A percentile compares a stretch with the other conserved stretches of the same genome.
phyloP scores from a whole-genome alignment of 306 rosid genomes.

The Quercus engelmannii region DNA sequence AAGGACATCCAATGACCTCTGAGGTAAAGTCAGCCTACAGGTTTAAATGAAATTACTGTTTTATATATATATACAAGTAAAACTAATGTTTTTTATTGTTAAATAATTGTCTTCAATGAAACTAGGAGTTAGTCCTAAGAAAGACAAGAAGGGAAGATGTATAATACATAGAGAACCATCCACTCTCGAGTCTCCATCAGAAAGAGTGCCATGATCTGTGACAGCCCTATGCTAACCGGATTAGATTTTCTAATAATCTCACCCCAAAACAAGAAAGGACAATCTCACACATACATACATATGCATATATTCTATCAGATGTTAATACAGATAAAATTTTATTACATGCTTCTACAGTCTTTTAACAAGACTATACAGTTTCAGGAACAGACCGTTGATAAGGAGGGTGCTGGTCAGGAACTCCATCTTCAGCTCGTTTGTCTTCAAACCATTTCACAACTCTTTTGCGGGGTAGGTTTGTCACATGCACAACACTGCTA shows the following conservation, averaged over 20 bases:
- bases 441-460: slow-evolving; percentile 95
- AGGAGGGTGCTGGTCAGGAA: slow-evolving; percentile 62
- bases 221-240: no score
- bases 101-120: no score
- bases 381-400: slow-evolving; percentile 48
- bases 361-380: slow-evolving; percentile 19
- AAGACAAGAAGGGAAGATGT: no score
- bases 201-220: neutral
- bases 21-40: no score
- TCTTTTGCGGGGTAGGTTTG: slow-evolving; percentile 77
- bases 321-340: neutral
- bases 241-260: no score
- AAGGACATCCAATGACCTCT: no score
- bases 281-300: no score
- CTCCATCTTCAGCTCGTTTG: slow-evolving; percentile 75
- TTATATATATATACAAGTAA: no score
- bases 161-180: neutral
- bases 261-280: no score
- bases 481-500: slow-evolving; percentile 77
- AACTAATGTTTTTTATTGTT: no score
- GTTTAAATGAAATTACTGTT: no score
- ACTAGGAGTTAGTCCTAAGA: no score
- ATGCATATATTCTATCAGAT: neutral
- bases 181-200: neutral
- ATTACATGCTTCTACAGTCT: neutral